Evolutionary conservation across 139 green algal species (phyloP).

Genomic region (Tetradesmus lagerheimii): DNA sequence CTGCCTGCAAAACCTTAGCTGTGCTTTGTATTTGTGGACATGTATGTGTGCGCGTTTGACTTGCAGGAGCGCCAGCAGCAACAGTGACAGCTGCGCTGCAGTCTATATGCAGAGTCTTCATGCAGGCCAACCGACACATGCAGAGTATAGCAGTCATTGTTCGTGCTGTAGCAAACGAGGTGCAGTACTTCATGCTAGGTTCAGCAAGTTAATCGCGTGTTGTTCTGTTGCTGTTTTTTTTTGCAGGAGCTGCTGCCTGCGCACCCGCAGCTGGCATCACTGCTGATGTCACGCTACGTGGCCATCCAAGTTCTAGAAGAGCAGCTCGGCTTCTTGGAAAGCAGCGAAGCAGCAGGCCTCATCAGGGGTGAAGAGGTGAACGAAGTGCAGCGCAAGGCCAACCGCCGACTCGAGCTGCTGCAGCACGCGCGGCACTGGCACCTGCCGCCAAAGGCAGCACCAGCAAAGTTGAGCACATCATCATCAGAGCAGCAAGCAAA

Average conservation of each 20-base stretch:
- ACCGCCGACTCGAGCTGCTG: neutral
- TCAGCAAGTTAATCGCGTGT: no score
- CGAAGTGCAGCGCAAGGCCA: neutral
- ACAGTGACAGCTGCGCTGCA: no score
- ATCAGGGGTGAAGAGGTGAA: conserved; percentile 10
- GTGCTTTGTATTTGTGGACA: no score
- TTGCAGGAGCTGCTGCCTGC: conserved; percentile 26
- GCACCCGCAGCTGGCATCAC: neutral
- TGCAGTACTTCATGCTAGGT: no score
- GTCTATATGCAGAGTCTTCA: no score
- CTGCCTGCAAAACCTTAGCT: neutral
- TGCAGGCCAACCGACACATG: no score
- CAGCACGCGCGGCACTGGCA: conserved; percentile 15
- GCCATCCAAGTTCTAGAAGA: conserved; percentile 11
- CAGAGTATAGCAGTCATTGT: no score
- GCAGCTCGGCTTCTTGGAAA: conserved; percentile 17
- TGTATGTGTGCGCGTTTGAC: no score
- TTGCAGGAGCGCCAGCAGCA: no score
- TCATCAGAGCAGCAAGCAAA: no score
- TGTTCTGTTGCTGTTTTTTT: neutral
- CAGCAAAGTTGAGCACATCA: no score
- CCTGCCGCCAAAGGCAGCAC: neutral
- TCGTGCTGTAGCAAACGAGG: no score
- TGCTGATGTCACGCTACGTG: conserved; percentile 27
- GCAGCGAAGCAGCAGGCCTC: conserved; percentile 14